Base-by-base conservation (phyloP, 768 basidiomycete species). In the Lenzites betulinus region DNA sequence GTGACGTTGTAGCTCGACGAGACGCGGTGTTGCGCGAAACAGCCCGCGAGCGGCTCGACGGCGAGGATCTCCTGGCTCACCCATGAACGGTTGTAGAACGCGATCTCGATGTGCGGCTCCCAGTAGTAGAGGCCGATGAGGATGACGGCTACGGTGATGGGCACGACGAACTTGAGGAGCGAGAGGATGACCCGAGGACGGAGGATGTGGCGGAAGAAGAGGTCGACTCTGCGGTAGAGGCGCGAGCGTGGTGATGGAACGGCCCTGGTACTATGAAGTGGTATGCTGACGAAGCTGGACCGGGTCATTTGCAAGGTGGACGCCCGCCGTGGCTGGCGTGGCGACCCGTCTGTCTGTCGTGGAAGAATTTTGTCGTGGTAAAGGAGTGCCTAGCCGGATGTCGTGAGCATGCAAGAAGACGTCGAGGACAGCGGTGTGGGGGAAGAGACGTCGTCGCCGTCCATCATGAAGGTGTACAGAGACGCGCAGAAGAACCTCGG, bases 21-120 rank as follows among this genome's bases (percentile, higher is more conserved):
- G 56, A 90, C 79, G 46, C 80, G 81, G 15, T 76, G 70, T 1
- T 83, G 75, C 58, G 87, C 74, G 75, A 93, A 94, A 73, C 95
- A 97, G 2, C 89, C 90, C 1, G 84, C 73, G 16, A 93, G 79
- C 0, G 87, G 86, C 5, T 76, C 74, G 6, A 90, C 71, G 11
- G 81, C 73, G n/a, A 83, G 78, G n/a, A 96, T 83, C 66, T 94
- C 89, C 42, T 77, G 72, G 41, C 81, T 76, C 48, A 95, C 79
- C 92, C 95, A 97, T 41, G 77, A 77, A 26, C 89, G 83, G 33
- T 81, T 79, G 75, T 93, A 95, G 68, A 93, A 84, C 25, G 88
- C 78, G 42, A 95, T 75, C 74, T 97, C 95, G 67, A 97, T 75
- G 74, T 97, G 93, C 3, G 92, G 83, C 73, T 96, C 90, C 74